Percentiles rank a stretch among this genome's conserved stretches.
Conservation (phyloP, 2,329 filamentous ascomycete genomes). For the Neonectria hederae region DNA sequence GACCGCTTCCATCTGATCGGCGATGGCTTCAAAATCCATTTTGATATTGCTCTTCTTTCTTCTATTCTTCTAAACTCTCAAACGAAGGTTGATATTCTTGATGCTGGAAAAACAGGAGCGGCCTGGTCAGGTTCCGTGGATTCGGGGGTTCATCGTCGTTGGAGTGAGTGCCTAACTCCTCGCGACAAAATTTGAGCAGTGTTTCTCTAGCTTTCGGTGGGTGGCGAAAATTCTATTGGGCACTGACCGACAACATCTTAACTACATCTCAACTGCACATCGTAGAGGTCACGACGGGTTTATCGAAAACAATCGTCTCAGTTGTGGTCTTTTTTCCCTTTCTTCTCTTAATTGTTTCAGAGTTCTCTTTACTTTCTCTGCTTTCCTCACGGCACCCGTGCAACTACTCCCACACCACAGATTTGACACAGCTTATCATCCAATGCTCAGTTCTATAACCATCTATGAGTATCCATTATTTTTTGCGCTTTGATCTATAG, state of each 20-base stretch:
- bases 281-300: background rate
- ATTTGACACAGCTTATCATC: background rate
- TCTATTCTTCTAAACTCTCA: background rate
- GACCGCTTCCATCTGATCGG: conserved; percentile 51
- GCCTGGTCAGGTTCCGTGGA: conserved; percentile 8
- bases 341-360: background rate
- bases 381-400: background rate
- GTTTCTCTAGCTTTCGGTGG: conserved; percentile 38
- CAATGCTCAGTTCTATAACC: background rate
- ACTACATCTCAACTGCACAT: conserved; percentile 7
- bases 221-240: conserved; percentile 42
- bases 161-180: conserved; percentile 22
- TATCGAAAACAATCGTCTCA: background rate
- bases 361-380: background rate
- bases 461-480: background rate
- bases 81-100: background rate
- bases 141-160: conserved; percentile 22
- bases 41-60: conserved; percentile 7
- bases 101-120: conserved; percentile 7
- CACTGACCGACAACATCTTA: conserved; percentile 23
- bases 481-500: background rate
- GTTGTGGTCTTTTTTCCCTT: background rate
- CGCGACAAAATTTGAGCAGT: conserved; percentile 35
- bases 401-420: background rate
- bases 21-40: conserved; percentile 56